phyloP scores from a whole-genome alignment of 2,329 filamentous ascomycete genomes.

The Calonectria honghensis region DNA sequence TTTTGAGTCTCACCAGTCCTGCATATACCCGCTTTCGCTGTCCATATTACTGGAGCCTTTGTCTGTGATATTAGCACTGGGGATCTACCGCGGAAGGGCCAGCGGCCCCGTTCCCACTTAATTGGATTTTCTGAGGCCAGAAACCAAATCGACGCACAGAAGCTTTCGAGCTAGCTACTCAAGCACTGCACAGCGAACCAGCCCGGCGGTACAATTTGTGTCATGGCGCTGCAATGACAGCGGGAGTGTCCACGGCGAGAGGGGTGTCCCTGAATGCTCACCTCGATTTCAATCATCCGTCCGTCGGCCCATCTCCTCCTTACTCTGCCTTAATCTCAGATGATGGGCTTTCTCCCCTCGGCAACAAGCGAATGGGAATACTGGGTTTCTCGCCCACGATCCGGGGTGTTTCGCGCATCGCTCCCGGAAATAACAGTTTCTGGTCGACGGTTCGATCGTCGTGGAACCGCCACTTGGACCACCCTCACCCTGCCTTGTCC shows the following conservation, averaged over 20 bases:
- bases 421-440: constrained; percentile 29
- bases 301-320: constrained; percentile 37
- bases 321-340: constrained; percentile 29
- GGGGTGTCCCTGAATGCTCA: constrained; percentile 22
- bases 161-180: constrained; percentile 47
- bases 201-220: constrained; percentile 49
- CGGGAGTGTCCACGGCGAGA: constrained; percentile 26
- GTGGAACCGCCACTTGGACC: constrained; percentile 30
- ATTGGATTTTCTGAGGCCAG: constrained; percentile 39
- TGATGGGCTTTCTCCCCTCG: constrained; percentile 16
- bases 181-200: constrained; percentile 48
- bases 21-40: constrained; percentile 51
- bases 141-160: constrained; percentile 35
- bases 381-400: not conserved
- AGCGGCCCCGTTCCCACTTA: constrained; percentile 38
- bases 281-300: constrained; percentile 21
- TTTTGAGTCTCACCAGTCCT: constrained; percentile 48
- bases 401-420: not conserved
- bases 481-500: constrained; percentile 5
- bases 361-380: constrained; percentile 34
- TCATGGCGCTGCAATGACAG: constrained; percentile 44
- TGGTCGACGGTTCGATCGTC: constrained; percentile 12
- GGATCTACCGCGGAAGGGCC: constrained; percentile 42
- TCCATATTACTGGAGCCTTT: constrained; percentile 50
- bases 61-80: constrained; percentile 44